A percentile compares a stretch with the other conserved stretches of the same genome.
These are phyloP conservation scores for Penicillium sp. DNA, from an alignment of 2,329 filamentous ascomycete species.

Conservation along the genomic window DNA sequence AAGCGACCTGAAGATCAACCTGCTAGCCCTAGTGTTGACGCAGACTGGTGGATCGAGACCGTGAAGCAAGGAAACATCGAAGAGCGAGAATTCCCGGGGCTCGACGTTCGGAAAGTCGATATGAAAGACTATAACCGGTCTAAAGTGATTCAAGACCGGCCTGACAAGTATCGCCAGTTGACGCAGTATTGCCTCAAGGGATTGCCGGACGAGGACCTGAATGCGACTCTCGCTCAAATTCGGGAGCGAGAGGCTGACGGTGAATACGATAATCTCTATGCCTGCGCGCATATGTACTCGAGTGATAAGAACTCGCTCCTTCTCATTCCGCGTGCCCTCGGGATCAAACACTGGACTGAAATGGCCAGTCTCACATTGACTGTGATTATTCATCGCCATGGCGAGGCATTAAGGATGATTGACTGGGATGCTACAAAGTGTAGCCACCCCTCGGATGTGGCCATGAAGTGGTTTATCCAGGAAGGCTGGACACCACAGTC, in stretches of 20 bases:
- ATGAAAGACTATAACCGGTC: slow-evolving; percentile 53
- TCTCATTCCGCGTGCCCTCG: slow-evolving; percentile 54
- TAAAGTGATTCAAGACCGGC: slow-evolving; percentile 27
- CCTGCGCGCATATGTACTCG: slow-evolving; percentile 60
- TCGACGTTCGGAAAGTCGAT: slow-evolving; percentile 56
- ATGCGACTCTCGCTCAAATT: slow-evolving; percentile 16
- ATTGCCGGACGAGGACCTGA: slow-evolving; percentile 36
- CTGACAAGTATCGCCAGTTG: slow-evolving; percentile 46
- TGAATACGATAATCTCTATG: slow-evolving; percentile 55
- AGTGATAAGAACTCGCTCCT: slow-evolving; percentile 59
- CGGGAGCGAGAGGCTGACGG: slow-evolving; percentile 32
- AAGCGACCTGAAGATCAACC: slow-evolving; percentile 39
- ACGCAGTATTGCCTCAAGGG: slow-evolving; percentile 51
- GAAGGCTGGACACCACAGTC: slow-evolving; percentile 51
- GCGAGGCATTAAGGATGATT: slow-evolving; percentile 45
- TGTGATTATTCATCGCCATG: slow-evolving; percentile 51
- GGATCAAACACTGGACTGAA: slow-evolving; percentile 41
- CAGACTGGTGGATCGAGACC: slow-evolving; percentile 38
- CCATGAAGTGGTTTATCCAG: slow-evolving; percentile 52
- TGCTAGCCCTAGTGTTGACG: slow-evolving; percentile 38
- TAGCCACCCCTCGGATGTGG: slow-evolving; percentile 21
- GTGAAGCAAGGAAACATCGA: slow-evolving; percentile 29
- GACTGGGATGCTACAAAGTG: slow-evolving; percentile 31
- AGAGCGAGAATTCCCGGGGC: slow-evolving; percentile 40
- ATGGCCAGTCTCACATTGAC: slow-evolving; percentile 54